A percentile compares a stretch with the other conserved stretches of the same genome.
Conservation (phyloP, 1,284 basidiomycete species). For the Ganoderma meredithae region DNA sequence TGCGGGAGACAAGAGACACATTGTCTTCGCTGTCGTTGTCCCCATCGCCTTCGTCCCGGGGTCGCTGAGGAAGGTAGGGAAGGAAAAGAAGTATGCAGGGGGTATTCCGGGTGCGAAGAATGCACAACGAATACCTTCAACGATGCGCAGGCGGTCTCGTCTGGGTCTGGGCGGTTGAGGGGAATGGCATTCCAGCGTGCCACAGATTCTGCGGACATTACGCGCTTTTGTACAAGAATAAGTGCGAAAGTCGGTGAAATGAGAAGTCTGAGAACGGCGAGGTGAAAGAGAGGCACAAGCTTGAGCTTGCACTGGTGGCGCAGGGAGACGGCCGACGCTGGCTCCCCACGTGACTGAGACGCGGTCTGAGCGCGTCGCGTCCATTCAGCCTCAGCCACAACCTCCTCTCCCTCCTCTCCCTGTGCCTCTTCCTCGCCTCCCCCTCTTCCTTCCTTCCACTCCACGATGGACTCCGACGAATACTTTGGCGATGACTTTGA, state of each 20-base stretch:
- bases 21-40: constrained; percentile 60
- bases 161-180: constrained; percentile 47
- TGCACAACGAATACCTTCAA: constrained; percentile 75
- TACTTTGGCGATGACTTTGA: constrained; percentile 71
- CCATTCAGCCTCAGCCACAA: constrained; percentile 16
- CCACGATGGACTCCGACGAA: constrained; percentile 69
- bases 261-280: background rate
- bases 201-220: constrained; percentile 69
- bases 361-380: constrained; percentile 30
- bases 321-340: too few relatives aligned
- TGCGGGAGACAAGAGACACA: constrained; percentile 73
- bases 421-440: background rate
- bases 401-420: background rate
- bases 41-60: constrained; percentile 47
- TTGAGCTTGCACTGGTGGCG: too few relatives aligned
- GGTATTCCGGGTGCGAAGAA: constrained; percentile 47
- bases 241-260: background rate
- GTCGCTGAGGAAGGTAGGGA: constrained; percentile 60
- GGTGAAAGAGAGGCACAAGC: background rate
- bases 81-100: constrained; percentile 40
- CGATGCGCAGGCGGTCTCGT: constrained; percentile 30
- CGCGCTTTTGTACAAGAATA: background rate
- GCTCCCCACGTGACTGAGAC: constrained; percentile 25
- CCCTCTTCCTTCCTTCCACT: background rate
- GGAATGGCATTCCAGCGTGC: constrained; percentile 79